These are phyloP conservation scores for Saccharomycopsis sp. DNA, from an alignment of 805 yeast species.

Conservation along the genomic window DNA sequence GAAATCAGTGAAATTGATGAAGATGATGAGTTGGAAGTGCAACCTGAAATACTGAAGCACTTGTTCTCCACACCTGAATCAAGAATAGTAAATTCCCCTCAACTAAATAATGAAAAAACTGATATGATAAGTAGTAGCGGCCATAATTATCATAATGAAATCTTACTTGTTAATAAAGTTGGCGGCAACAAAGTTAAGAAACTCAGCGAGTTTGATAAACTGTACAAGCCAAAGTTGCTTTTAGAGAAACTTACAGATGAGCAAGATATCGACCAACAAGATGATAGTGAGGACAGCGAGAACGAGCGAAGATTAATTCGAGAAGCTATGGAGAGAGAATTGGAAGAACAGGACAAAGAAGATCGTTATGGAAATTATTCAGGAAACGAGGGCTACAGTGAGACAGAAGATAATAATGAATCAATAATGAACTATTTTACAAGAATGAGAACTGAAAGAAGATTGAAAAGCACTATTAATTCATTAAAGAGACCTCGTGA, in stretches of 20 bases:
- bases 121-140: neutral
- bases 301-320: slow-evolving; percentile 9
- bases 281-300: slow-evolving; percentile 3
- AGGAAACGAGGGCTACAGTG: slow-evolving; percentile 15
- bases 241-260: neutral
- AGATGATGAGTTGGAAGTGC: neutral
- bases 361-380: slow-evolving; percentile 11
- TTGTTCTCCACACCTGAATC: slow-evolving; percentile 4
- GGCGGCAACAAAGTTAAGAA: slow-evolving; percentile 10
- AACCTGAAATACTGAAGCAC: neutral
- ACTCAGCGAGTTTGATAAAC: slow-evolving; percentile 1
- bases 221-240: slow-evolving; percentile 12
- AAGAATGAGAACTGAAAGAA: slow-evolving; percentile 6
- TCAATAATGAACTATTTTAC: slow-evolving; percentile 12
- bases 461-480: neutral
- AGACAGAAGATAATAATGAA: slow-evolving; percentile 9
- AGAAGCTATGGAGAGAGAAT: slow-evolving; percentile 11
- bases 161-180: slow-evolving; percentile 12
- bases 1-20: neutral
- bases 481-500: neutral
- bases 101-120: neutral
- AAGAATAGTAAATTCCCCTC: neutral
- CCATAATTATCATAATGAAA: slow-evolving; percentile 6
- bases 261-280: neutral
- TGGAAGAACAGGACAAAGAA: neutral